Base-by-base conservation (phyloP, 192 early-diverging fungal genomes). In the Backusella psychrophila region DNA sequence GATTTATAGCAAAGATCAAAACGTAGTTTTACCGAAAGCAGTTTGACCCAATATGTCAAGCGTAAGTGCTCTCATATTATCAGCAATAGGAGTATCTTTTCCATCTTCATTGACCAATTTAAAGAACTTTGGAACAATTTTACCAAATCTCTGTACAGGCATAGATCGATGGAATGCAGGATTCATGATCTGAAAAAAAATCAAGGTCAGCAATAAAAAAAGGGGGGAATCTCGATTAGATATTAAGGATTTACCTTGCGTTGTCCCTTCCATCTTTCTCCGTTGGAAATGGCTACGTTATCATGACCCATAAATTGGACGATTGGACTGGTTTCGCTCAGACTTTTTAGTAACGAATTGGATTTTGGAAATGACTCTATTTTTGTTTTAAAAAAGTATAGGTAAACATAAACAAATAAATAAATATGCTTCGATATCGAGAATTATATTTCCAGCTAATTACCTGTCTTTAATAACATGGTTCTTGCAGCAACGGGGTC, bases 161-260 rank as follows among this genome's bases (percentile, higher is more conserved):
- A 78, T 33, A 14, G 77, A 68, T 42, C 77, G 42, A 66, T 59
- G 72, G 19, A 78, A 78, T 0, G 77, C 77, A 15, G 77, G 77
- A 39, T 74, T 78, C 9, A 44, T 52, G 0, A 78, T 74, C 72
- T 78, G 41, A 11, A 63, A 14, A 63, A 4, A 63, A 4, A 63
- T 29, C 12, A 2, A 63, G 26, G 26, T 21, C 39, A 66, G 36
- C 41, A 21, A 23, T 29, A 59, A 56, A 1, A 63, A 26, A 34
- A 0, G 31, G 31, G 2, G 31, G 31, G 31, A 1, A 33, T 35
- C 12, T 39, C 14, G 5, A 29, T 38, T 39, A 12, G 17, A 42
- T 23, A 56, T 74, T 26, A 11, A 26, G 23, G 11, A 26, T 59
- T 59, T 59, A 59, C 56, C 56, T 59, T 72, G 39, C 76, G 41